Evolutionary conservation across 352 stramenopile species (phyloP), one percentile per base, ranked within the genome.

Genomic region (Phytophthora aleatoria): DNA sequence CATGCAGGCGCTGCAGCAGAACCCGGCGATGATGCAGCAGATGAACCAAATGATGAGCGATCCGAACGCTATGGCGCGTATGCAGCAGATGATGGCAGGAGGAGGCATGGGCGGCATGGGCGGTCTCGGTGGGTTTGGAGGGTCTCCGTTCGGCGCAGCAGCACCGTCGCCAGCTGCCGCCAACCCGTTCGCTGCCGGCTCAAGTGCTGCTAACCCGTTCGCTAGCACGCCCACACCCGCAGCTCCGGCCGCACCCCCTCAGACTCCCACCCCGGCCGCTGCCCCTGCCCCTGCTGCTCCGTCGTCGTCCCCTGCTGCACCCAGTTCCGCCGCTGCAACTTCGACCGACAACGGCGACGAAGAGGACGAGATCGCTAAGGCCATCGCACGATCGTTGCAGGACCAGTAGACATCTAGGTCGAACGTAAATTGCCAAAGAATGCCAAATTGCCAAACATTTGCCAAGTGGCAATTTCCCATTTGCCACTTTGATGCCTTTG

Each of bases 11-110:
- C 55, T 94, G 49, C 83, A 94, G 67, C 85, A 90, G 52, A 91
- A 95, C 64, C 85, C 87, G 0, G 73, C 68, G 41, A 92, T 94
- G 85, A 85, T 91, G 76, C 79, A 92, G 47, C 85, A 92, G 64
- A 63, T 95, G 20, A 82, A 69, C 43, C 87, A 94, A 54, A 85
- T 94, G 78, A 92, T 95, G 85, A 77, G 72, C 36, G 77, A 92
- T 59, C 85, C 87, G 26, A 84, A 78, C 49, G 81, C 79, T 30
- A 89, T 90, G 75, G 67, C 78, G 54, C 78, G 73, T 2, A 83
- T 92, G 77, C 83, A 94, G 70, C 81, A 89, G 38, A 83, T 90
- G 81, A 80, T 91, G 70, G 47, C 57, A 16, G 71, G 73, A 51
- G 77, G 60, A 4, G 64, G 42, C 15, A 63, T 76, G 42, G 53